Evolutionary conservation across 768 basidiomycete species (phyloP).

Genomic region (Termitomyces eurrhizus): DNA sequence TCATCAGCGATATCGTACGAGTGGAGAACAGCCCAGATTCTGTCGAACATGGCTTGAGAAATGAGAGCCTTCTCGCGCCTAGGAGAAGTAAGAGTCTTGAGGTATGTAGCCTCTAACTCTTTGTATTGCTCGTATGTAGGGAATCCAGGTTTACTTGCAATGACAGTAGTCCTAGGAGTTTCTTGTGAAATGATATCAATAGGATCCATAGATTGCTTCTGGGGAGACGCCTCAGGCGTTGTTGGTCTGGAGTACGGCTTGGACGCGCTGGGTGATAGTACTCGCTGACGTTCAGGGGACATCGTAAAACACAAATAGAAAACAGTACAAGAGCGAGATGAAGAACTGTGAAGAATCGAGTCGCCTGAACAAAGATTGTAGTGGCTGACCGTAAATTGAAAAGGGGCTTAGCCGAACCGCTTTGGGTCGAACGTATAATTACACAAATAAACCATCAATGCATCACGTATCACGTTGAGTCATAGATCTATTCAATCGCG

Average conservation of each 20-base stretch:
- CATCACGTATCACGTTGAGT: not conserved
- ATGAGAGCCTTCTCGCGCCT: slow-evolving; percentile 68
- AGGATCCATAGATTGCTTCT: slow-evolving; percentile 3
- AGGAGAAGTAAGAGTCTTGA: slow-evolving; percentile 51
- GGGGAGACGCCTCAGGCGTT: slow-evolving; percentile 14
- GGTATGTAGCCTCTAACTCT: slow-evolving; percentile 53
- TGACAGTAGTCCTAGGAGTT: slow-evolving; percentile 2
- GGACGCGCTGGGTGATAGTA: slow-evolving; percentile 20
- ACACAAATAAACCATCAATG: not conserved
- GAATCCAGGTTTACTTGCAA: slow-evolving; percentile 39
- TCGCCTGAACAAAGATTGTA: not conserved
- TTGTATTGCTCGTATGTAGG: slow-evolving; percentile 62
- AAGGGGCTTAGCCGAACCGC: not conserved
- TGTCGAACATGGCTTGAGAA: slow-evolving; percentile 64
- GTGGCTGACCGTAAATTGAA: not conserved
- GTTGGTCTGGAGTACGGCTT: slow-evolving; percentile 33
- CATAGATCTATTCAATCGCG: not conserved
- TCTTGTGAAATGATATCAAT: slow-evolving; percentile 10
- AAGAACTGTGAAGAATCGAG: not conserved
- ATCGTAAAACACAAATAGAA: slow-evolving; percentile 14
- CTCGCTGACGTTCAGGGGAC: slow-evolving; percentile 30
- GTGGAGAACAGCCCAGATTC: slow-evolving; percentile 66
- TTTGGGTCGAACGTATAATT: not conserved
- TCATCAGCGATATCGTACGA: slow-evolving; percentile 41
- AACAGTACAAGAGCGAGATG: slow-evolving; percentile 5